phyloP scores from a whole-genome alignment of 768 basidiomycete species.

The Suillus hirtellus region DNA sequence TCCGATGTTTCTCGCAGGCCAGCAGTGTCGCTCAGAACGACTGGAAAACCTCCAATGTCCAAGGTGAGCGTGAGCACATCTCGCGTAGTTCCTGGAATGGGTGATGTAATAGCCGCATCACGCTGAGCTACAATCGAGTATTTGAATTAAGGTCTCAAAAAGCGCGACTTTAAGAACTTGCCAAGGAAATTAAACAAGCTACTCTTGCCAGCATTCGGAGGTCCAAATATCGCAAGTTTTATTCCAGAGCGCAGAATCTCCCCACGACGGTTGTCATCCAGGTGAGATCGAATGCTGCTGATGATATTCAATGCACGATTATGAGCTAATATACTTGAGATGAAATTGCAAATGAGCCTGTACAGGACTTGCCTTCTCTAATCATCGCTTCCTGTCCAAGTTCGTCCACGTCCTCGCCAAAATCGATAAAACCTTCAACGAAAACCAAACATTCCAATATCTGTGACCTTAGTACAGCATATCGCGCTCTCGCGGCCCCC shows the following conservation, averaged over 20 bases:
- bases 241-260: constrained; percentile 85
- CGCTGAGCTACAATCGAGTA: constrained; percentile 58
- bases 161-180: constrained; percentile 26
- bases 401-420: constrained; percentile 84
- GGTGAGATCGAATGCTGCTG: constrained; percentile 50
- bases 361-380: constrained; percentile 54
- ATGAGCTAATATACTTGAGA: constrained; percentile 44
- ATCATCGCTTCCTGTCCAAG: constrained; percentile 77
- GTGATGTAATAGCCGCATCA: constrained; percentile 88
- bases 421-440: constrained; percentile 90
- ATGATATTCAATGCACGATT: constrained; percentile 50
- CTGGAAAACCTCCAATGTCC: constrained; percentile 85
- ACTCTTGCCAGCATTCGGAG: constrained; percentile 94
- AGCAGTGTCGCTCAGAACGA: constrained; percentile 83
- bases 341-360: background rate
- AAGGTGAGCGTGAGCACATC: constrained; percentile 84
- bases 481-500: constrained; percentile 63
- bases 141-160: background rate
- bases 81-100: constrained; percentile 85
- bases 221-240: constrained; percentile 85
- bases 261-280: constrained; percentile 73
- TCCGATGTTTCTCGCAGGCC: constrained; percentile 66
- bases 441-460: constrained; percentile 75
- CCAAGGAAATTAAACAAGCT: constrained; percentile 85
- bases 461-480: constrained; percentile 61